phyloP scores from a whole-genome alignment of 768 basidiomycete genomes.

The Pulveroboletus sp. region DNA sequence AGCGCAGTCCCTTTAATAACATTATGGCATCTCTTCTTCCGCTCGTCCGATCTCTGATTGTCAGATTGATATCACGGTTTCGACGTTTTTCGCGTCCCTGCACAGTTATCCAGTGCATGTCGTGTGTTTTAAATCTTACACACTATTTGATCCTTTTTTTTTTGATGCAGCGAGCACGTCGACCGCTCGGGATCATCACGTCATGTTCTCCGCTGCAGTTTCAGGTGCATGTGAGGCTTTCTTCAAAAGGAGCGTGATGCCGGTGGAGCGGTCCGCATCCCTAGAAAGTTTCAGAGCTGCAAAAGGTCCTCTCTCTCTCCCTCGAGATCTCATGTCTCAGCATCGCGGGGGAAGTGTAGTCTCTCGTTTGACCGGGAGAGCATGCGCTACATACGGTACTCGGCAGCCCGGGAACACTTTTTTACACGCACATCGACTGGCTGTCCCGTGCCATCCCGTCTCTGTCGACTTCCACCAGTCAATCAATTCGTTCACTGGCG shows the following conservation, averaged over 20 bases:
- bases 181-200: not conserved
- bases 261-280: too few species aligned
- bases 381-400: too few species aligned
- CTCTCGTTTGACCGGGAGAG: too few species aligned
- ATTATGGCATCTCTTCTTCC: not conserved
- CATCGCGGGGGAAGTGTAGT: too few species aligned
- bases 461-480: too few species aligned
- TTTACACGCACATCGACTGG: too few species aligned
- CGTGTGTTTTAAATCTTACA: not conserved
- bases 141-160: not conserved
- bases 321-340: too few species aligned
- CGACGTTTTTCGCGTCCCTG: conserved; percentile 2
- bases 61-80: not conserved
- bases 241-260: not conserved
- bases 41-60: too few species aligned
- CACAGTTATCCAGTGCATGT: not conserved
- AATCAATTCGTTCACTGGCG: too few species aligned
- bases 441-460: too few species aligned
- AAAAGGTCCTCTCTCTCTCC: too few species aligned
- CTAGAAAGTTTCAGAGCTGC: not conserved
- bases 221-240: not conserved
- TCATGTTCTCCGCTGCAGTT: not conserved
- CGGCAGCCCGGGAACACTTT: too few species aligned
- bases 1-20: not conserved
- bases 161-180: not conserved